Evolutionary conservation across 257 asterid genomes (phyloP).

Genomic region (Primulina tabacum): DNA sequence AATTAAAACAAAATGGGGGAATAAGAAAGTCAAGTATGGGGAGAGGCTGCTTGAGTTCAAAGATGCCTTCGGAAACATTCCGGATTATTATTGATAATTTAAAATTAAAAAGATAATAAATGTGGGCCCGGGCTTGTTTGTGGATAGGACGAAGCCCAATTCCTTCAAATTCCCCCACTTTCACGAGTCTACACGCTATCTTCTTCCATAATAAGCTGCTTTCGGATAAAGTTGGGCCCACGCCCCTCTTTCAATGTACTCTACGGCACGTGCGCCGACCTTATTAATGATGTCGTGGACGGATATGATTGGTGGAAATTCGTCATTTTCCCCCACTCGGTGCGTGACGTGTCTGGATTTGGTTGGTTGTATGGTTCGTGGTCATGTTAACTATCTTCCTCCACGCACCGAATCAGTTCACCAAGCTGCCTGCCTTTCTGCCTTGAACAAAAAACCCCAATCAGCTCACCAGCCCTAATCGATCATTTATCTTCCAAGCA

Average conservation of each 20-base stretch:
- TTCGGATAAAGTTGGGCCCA: slow-evolving; percentile 2
- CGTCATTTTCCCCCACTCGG: background rate
- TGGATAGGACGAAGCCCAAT: background rate
- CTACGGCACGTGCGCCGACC: background rate
- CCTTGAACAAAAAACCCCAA: no score
- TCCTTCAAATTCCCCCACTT: background rate
- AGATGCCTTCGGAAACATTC: background rate
- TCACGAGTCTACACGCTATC: background rate
- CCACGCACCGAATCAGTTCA: no score
- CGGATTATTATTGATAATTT: background rate
- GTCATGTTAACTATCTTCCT: background rate
- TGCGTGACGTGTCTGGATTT: background rate
- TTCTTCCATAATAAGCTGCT: background rate
- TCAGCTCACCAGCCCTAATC: no score
- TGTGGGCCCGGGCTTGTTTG: background rate
- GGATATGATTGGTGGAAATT: background rate
- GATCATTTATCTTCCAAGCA: no score
- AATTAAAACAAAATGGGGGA: no score
- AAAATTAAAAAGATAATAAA: no score
- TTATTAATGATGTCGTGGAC: background rate
- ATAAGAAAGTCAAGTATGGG: no score
- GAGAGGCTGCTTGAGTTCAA: background rate
- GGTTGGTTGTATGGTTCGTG: background rate
- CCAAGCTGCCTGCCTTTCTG: no score
- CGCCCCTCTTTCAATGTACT: background rate